These are phyloP conservation scores for Anethum foeniculum DNA, from an alignment of 140 eudicot genomes.

Conservation along the genomic window DNA sequence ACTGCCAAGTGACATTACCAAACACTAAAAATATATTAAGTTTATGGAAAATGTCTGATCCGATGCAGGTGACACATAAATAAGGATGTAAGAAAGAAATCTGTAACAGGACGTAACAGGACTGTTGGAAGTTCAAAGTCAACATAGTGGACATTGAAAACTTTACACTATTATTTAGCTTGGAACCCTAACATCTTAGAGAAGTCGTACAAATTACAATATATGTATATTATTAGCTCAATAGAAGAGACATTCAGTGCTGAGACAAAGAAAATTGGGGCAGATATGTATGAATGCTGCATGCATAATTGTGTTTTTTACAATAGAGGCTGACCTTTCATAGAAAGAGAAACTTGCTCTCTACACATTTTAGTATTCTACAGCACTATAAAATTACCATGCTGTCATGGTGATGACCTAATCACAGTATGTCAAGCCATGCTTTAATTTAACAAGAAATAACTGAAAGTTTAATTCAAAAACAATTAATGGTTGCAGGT, in stretches of 20 bases:
- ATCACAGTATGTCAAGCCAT: neutral
- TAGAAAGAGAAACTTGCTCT: neutral
- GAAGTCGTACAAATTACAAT: neutral
- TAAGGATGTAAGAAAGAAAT: neutral
- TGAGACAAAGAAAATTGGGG: neutral
- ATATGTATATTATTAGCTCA: neutral
- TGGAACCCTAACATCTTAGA: neutral
- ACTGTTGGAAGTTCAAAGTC: neutral
- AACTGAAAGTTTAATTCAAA: neutral
- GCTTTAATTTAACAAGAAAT: neutral
- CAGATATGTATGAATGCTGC: neutral
- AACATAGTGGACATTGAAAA: neutral
- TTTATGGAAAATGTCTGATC: neutral
- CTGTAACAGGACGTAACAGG: neutral
- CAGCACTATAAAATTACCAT: neutral
- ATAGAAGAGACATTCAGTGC: neutral
- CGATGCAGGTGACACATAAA: neutral
- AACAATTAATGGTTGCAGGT: conserved; percentile 44
- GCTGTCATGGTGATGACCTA: neutral
- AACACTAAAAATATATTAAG: neutral
- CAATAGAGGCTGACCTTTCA: neutral
- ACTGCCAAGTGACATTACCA: neutral
- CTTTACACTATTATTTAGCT: neutral
- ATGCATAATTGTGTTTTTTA: neutral
- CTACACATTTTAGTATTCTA: neutral